Base-by-base conservation (phyloP, 305 asterid species). In the Fraxinus ornus region DNA sequence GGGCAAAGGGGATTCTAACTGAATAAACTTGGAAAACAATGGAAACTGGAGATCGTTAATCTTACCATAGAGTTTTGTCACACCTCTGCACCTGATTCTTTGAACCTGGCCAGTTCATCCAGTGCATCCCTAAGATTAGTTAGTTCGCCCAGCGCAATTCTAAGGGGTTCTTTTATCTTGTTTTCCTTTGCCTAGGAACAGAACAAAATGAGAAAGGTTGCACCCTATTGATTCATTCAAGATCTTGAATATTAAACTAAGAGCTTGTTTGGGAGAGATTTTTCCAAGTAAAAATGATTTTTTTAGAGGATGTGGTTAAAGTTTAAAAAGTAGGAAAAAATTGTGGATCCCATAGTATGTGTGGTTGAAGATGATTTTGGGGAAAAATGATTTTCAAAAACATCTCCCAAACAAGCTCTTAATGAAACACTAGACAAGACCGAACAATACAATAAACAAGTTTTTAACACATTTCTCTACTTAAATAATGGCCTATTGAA, bases 71-170 rank as follows among this genome's bases (percentile, higher is more conserved):
- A 77, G 78, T 30, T 55, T 78, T 70, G 75, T 35, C n/a, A 83
- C 66, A 76, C 72, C 10, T 52, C 88, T 88, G 88, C 26, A 68
- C 74, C 2, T 82, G 62, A 17, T 68, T 84, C 82, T 36, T 89
- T 88, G 44, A 90, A 91, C 87, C 87, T 93, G 76, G 97, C 89
- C 85, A 93, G 83, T 78, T 86, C 85, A 44, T 84, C 87, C 90
- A 89, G 82, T 19, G 89, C 91, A 77, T 85, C 88, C 84, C 88
- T 90, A 62, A 90, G 95, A 78, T 88, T 87, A 30, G 97, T 81
- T 57, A 94, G 89, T 82, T 91, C 93, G 12, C 36, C 89, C 93
- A 94, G 83, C n/a, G 90, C 93, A 81, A 80, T 78, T 83, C 84
- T 83, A 64, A 95, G 92, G 78, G 95, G 93, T 7, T 84, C 94